These are phyloP conservation scores for Trichosporon sp. DNA, from an alignment of 1,284 basidiomycete genomes.

Conservation along the genomic window DNA sequence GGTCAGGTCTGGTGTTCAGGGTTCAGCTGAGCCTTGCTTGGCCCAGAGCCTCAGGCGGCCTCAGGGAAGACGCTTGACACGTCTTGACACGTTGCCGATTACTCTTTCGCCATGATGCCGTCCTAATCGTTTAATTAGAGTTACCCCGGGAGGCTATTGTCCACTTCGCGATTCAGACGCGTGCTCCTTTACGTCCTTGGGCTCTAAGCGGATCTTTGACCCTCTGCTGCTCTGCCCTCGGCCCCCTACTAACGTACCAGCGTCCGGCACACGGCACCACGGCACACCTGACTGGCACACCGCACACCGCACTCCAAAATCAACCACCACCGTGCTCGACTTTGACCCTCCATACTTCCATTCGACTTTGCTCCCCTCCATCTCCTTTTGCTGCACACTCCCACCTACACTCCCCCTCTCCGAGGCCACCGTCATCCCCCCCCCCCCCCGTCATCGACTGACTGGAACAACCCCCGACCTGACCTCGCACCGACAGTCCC, in stretches of 20 bases:
- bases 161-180: background rate
- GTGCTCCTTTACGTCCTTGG: background rate
- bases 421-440: background rate
- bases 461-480: too few species aligned
- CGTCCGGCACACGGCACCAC: too few species aligned
- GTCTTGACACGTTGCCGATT: slow-evolving; percentile 10
- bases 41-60: too few species aligned
- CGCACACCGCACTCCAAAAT: background rate
- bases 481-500: background rate
- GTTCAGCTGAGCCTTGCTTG: too few species aligned
- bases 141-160: background rate
- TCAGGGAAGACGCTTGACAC: background rate
- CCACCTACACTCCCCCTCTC: background rate
- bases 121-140: slow-evolving; percentile 4
- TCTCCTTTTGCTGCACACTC: background rate
- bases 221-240: too few species aligned
- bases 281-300: background rate
- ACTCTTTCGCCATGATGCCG: background rate
- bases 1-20: slow-evolving; percentile 5
- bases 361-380: too few species aligned
- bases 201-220: too few species aligned
- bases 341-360: background rate
- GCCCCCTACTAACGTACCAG: too few species aligned
- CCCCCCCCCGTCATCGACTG: background rate
- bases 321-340: slow-evolving; percentile 7